Base-by-base conservation (phyloP, 768 basidiomycete genomes). In the Rhizopogon salebrosus region DNA sequence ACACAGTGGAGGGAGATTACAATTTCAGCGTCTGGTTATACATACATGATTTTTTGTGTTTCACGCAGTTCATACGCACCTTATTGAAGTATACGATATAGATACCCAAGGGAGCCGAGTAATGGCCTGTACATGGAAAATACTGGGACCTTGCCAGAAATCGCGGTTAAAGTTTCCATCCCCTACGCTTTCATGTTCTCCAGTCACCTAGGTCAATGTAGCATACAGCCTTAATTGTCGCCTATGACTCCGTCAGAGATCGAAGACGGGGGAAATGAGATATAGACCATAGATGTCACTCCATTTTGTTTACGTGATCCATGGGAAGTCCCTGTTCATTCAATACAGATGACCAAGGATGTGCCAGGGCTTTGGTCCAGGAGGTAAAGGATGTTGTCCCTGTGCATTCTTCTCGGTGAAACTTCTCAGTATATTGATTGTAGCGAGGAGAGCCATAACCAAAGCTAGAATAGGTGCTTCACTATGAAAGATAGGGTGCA, bases 301-400 rank as follows among this genome's bases (percentile, higher is more conserved):
- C 65, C 63, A 67, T 34, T 58, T 51, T 11, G 52, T 53, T 39
- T 63, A 67, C 11, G 56, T 59, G 39, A 63, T 56, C 68, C 70
- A 69, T 29, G 65, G 65, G 27, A 61, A 59, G 2, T 55, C 48
- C 54, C 35, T 63, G 11, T 72, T 67, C 43, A 79, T 64, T 56
- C 76, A 70, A 49, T 71, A 68, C 35, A 80, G 54, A 60, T 80
- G 77, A 6, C 80, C 80, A 29, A 80, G 52, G 34, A 81, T 49
- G 8, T 77, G 78, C 13, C 70, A 61, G 6, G 72, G 70, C 27
- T 64, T 69, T 4, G 80, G 80, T 10, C 80, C 80, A 48, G 80
- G 79, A 16, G 80, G 80, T 34, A 70, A 70, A 6, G 75, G 74
- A 22, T 73, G 20, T 14, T 23, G 29, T 34, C 20, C 8, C 14